Base-by-base conservation (phyloP, 768 basidiomycete genomes). In the Mycena galericulata region DNA sequence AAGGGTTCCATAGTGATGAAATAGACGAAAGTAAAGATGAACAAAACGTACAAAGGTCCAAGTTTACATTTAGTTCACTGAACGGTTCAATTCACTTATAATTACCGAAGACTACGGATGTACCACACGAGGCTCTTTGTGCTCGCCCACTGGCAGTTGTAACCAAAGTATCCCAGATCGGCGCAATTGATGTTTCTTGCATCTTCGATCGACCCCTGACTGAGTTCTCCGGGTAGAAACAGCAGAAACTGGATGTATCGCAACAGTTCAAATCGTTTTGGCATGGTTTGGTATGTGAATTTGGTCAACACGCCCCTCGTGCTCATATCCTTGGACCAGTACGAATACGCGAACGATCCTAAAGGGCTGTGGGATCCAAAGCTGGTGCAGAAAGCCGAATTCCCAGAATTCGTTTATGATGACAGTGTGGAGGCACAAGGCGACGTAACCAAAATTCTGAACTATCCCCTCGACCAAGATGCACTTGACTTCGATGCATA, bases 261-360 rank as follows among this genome's bases (percentile, higher is more conserved):
- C 60, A 68, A 17, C 67, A 68, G 40, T 77, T 77, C 50, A 70
- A 72, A 26, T 57, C 51, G 0, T 74, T 75, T 41, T 69, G 77
- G 1, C 72, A 73, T 59, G 77, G 75, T 1, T n/a, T 79, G 51
- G 78, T 77, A 60, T 12, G 74, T 70, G 12, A 40, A 10, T 43
- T 22, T 24, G 2, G 10, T 12, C 4, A 50, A 12, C 4, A 8
- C 18, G 2, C 32, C 9, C 10, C 3, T 38, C 2, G 2, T 34
- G 14, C 34, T 14, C 34, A 20, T 17, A 43, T 51, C 2, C 24
- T 61, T 47, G 40, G 11, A 29, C 17, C 40, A 71, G 70, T 69
- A 65, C 30, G 62, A 69, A 57, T 65, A 69, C 20, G 10, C 22
- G 18, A 72, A 72, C 43, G 50, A 62, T 0, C 67, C 55, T 9